Conservation (phyloP, 768 basidiomycete species). For the Gymnopilus junonius region DNA sequence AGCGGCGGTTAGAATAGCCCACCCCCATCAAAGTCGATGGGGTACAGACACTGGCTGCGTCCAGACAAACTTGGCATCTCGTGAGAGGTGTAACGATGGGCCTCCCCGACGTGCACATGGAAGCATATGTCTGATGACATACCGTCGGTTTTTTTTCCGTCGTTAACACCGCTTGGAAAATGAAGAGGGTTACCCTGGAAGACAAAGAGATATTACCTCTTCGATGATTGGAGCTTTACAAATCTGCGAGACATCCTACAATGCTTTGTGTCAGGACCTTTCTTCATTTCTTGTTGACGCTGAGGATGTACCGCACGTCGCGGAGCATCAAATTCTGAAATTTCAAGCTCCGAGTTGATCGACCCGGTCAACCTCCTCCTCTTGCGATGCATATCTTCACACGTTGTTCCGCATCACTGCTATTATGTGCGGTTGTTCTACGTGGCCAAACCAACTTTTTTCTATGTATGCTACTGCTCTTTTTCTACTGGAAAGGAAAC, state of each 20-base stretch:
- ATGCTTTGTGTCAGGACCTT: not conserved
- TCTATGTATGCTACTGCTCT: not conserved
- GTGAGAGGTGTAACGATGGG: slow-evolving; percentile 13
- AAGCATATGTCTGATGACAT: slow-evolving; percentile 3
- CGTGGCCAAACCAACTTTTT: not conserved
- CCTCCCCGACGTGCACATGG: slow-evolving; percentile 1
- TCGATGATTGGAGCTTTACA: not conserved
- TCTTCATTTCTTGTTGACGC: not conserved
- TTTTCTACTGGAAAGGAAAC: not conserved
- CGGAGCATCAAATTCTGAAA: not conserved
- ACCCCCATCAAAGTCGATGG: not conserved
- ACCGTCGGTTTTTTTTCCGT: not conserved
- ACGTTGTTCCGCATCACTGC: slow-evolving; percentile 1
- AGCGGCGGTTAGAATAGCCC: not conserved
- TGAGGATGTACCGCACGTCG: not conserved
- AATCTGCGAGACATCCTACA: not conserved
- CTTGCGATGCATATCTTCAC: not conserved
- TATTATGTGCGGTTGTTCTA: not conserved
- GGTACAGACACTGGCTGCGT: not conserved
- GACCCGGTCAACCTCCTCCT: not conserved
- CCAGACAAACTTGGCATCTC: slow-evolving; percentile 2
- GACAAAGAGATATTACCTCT: not conserved
- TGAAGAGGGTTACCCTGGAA: not conserved
- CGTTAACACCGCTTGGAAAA: not conserved
- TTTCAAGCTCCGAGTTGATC: slow-evolving; percentile 6